phyloP scores from a whole-genome alignment of 257 asterid genomes.

The Nyctanthes arbortristis region DNA sequence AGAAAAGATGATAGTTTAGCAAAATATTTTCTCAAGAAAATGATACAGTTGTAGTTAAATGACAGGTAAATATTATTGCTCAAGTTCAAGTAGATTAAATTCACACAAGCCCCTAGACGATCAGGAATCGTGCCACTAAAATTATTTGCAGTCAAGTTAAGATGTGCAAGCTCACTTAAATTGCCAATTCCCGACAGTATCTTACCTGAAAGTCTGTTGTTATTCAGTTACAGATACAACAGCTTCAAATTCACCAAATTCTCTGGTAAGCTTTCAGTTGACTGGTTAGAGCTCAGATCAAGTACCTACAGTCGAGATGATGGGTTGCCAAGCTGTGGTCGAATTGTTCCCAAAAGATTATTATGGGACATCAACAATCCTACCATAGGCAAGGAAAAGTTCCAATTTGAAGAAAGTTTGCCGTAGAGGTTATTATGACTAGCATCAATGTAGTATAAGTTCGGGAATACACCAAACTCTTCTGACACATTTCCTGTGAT shows the following conservation, averaged over 20 bases:
- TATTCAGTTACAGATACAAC: slow-evolving; percentile 24
- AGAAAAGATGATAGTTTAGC: no score
- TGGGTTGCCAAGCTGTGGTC: slow-evolving; percentile 29
- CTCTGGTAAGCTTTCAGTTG: slow-evolving; percentile 32
- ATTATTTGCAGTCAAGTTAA: slow-evolving; percentile 31
- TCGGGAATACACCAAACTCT: slow-evolving; percentile 37
- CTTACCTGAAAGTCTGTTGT: no score
- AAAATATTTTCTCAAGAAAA: no score
- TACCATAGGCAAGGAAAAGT: slow-evolving; percentile 19
- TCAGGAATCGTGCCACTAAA: slow-evolving; percentile 40
- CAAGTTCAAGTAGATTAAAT: slow-evolving; percentile 22
- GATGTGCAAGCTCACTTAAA: slow-evolving; percentile 8
- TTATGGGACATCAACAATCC: slow-evolving; percentile 31
- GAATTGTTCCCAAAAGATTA: slow-evolving; percentile 35
- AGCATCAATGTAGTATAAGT: slow-evolving; percentile 25
- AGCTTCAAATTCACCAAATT: slow-evolving; percentile 23
- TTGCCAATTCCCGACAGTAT: slow-evolving; percentile 30
- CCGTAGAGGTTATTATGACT: slow-evolving; percentile 38
- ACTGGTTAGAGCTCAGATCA: slow-evolving; percentile 37
- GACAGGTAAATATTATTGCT: no score
- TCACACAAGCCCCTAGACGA: slow-evolving; percentile 24
- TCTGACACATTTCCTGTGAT: slow-evolving; percentile 34
- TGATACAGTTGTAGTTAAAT: no score
- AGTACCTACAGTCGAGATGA: slow-evolving; percentile 18
- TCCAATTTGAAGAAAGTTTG: slow-evolving; percentile 41